Evolutionary conservation across 805 yeast genomes (phyloP).

Genomic region (Hanseniaspora taiwanica): DNA sequence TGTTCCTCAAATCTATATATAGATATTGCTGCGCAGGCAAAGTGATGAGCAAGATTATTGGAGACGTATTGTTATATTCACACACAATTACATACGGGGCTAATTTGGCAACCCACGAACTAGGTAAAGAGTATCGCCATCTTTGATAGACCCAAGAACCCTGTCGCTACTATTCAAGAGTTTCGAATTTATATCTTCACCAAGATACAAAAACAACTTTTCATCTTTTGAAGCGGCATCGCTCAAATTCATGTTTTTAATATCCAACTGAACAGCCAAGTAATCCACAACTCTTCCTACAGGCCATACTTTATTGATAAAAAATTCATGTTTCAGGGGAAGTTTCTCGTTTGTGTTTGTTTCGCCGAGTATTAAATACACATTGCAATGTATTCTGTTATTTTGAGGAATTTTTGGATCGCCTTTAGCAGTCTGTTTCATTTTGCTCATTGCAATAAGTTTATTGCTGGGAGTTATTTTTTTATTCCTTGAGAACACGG

Average conservation of each 20-base stretch:
- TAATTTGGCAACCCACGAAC: conserved; percentile 13
- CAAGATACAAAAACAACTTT: conserved; percentile 16
- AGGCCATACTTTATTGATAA: conserved; percentile 21
- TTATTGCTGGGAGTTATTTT: conserved; percentile 9
- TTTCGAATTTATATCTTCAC: conserved; percentile 4
- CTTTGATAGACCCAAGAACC: conserved; percentile 11
- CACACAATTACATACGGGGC: too few species aligned
- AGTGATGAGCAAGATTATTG: too few species aligned
- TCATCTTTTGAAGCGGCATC: conserved; percentile 10
- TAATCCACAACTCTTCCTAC: conserved; percentile 21
- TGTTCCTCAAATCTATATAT: too few species aligned
- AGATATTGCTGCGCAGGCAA: too few species aligned
- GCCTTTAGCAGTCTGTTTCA: conserved; percentile 16
- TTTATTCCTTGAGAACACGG: background rate
- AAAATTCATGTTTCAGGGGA: conserved; percentile 10
- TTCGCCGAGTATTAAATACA: conserved; percentile 12
- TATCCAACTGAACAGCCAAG: conserved; percentile 14
- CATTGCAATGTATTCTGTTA: conserved; percentile 17
- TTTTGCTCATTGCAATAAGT: conserved; percentile 9
- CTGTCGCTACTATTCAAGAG: conserved; percentile 8
- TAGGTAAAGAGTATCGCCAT: conserved; percentile 16
- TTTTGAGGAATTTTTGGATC: conserved; percentile 15
- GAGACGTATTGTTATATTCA: too few species aligned
- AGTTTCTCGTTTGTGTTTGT: conserved; percentile 6
- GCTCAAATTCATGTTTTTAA: conserved; percentile 13